Percentiles rank a stretch among this genome's conserved stretches.
Evolutionary conservation across 192 early-diverging fungal species (phyloP).

Genomic region (Coemansia sp.): DNA sequence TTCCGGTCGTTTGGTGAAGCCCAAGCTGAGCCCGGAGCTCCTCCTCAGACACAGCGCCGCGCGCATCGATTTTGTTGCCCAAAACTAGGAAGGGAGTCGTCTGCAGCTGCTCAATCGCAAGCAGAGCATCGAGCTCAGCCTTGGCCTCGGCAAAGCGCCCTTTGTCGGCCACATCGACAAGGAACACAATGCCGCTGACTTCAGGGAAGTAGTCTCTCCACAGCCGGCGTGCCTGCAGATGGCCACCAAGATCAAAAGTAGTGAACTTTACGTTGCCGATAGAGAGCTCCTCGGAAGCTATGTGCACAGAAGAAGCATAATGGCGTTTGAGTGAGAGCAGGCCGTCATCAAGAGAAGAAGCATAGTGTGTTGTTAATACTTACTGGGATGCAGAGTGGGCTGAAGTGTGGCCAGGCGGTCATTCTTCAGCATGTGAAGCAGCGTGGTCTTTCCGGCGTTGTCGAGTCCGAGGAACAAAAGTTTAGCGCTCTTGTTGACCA

Average conservation of each 20-base stretch:
- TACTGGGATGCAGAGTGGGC: slow-evolving; percentile 98
- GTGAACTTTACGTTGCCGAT: slow-evolving; percentile 97
- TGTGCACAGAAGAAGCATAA: background rate
- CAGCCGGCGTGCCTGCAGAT: slow-evolving; percentile 92
- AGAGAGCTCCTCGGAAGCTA: slow-evolving; percentile 88
- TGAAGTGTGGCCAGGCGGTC: slow-evolving; percentile 90
- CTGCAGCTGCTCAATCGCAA: slow-evolving; percentile 91
- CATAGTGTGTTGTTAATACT: slow-evolving; percentile 24
- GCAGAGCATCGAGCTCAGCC: slow-evolving; percentile 90
- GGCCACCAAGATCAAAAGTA: slow-evolving; percentile 97
- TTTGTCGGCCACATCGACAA: slow-evolving; percentile 89
- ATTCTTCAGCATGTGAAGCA: slow-evolving; percentile 99
- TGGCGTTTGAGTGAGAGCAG: background rate
- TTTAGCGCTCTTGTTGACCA: slow-evolving; percentile 99
- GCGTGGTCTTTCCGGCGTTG: slow-evolving; percentile 97
- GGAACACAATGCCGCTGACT: slow-evolving; percentile 96
- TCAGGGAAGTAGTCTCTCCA: slow-evolving; percentile 99
- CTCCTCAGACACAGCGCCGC: slow-evolving; percentile 90
- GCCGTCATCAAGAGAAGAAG: background rate
- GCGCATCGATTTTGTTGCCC: slow-evolving; percentile 98
- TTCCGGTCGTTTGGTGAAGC: slow-evolving; percentile 96
- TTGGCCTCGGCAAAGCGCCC: slow-evolving; percentile 85
- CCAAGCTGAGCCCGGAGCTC: slow-evolving; percentile 82
- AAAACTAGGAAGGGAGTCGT: slow-evolving; percentile 93
- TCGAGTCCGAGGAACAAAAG: slow-evolving; percentile 98